A percentile compares a stretch with the other conserved stretches of the same genome.
phyloP scores from a whole-genome alignment of 2,329 filamentous ascomycete species.

The Calcarisporium arbuscula region DNA sequence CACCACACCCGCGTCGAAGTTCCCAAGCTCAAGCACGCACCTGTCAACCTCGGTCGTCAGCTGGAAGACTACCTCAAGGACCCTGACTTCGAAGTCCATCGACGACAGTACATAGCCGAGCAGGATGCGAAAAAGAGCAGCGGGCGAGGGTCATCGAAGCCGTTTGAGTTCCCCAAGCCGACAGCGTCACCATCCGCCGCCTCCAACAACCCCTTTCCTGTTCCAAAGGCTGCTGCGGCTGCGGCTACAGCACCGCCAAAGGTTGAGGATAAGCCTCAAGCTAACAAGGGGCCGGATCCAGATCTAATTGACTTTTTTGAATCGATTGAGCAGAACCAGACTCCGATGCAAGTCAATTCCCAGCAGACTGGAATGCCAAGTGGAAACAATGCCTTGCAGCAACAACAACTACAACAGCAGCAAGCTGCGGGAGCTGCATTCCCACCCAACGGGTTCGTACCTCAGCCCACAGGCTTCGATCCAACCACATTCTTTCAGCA shows the following conservation, averaged over 20 bases:
- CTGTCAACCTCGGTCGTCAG: conserved; percentile 81
- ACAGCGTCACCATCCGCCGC: conserved; percentile 29
- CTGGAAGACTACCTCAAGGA: conserved; percentile 94
- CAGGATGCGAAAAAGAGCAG: conserved; percentile 62
- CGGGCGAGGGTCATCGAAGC: conserved; percentile 20
- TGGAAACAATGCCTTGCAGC: conserved; percentile 27
- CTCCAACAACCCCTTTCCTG: conserved; percentile 37
- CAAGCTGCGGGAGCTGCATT: conserved; percentile 29
- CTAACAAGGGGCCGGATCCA: conserved; percentile 58
- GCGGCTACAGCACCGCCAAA: conserved; percentile 7
- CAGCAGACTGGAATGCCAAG: conserved; percentile 28
- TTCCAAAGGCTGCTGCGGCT: conserved; percentile 22
- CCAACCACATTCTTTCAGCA: conserved; percentile 27
- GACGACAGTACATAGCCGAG: conserved; percentile 85
- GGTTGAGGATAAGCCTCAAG: conserved; percentile 37
- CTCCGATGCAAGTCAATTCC: conserved; percentile 50
- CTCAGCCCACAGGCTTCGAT: conserved; percentile 20
- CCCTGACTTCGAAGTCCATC: conserved; percentile 88
- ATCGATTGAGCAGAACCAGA: conserved; percentile 85
- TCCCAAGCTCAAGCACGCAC: conserved; percentile 94
- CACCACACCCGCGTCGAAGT: conserved; percentile 89
- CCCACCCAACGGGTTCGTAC: conserved; percentile 15
- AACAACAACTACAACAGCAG: conserved; percentile 33
- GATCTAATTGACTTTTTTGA: conserved; percentile 94
- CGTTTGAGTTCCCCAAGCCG: conserved; percentile 28